A percentile compares a stretch with the other conserved stretches of the same genome.
These are phyloP conservation scores for Fusarium sp. DNA, from an alignment of 2,329 filamentous ascomycete genomes.

Conservation along the genomic window DNA sequence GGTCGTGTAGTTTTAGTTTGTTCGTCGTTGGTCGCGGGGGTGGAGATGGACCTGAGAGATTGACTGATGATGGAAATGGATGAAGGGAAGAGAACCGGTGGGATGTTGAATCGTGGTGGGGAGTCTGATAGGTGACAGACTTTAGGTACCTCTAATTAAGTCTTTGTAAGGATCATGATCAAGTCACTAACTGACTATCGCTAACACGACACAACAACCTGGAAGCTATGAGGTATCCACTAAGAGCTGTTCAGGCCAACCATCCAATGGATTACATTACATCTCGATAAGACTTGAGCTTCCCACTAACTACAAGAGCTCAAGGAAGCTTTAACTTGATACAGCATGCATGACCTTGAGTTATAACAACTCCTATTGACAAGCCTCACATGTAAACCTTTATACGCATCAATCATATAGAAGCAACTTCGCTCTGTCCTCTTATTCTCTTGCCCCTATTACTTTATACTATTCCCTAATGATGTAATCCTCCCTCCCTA, in stretches of 20 bases:
- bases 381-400: background rate
- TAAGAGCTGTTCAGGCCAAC: conserved; percentile 16
- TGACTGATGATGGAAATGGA: conserved; percentile 31
- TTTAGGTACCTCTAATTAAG: background rate
- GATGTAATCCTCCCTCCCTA: conserved; percentile 35
- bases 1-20: conserved; percentile 8
- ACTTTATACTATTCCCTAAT: conserved; percentile 1
- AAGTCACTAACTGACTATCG: background rate
- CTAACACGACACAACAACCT: conserved; percentile 10
- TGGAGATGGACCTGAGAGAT: conserved; percentile 30
- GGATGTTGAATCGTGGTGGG: conserved; percentile 23
- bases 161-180: accelerated
- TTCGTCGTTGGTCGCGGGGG: conserved; percentile 37
- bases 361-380: background rate
- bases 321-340: conserved; percentile 18
- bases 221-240: conserved; percentile 24
- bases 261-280: conserved; percentile 14
- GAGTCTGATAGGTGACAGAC: conserved; percentile 18
- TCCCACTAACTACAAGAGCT: conserved; percentile 8
- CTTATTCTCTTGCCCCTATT: background rate
- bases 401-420: background rate
- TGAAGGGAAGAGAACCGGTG: conserved; percentile 31
- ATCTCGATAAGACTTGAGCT: conserved; percentile 29
- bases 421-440: background rate
- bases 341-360: background rate